phyloP scores from a whole-genome alignment of 2,329 filamentous ascomycete genomes.

The Aspergillus hiratsukae region DNA sequence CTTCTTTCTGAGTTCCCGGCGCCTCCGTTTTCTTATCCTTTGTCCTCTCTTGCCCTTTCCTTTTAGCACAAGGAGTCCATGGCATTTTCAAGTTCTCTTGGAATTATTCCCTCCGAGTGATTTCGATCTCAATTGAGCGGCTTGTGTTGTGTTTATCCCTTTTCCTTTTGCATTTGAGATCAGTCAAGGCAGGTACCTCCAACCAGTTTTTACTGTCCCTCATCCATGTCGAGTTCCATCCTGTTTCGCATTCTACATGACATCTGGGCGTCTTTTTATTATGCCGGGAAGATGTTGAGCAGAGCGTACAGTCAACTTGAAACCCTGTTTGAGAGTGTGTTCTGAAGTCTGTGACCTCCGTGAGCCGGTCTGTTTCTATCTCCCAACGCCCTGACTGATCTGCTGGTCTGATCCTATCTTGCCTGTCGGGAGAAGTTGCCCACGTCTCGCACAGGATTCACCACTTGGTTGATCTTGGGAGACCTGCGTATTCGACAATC shows the following conservation, averaged over 20 bases:
- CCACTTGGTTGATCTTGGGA: slow-evolving; percentile 4
- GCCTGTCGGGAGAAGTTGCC: neutral
- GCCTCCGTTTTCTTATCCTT: slow-evolving; percentile 10
- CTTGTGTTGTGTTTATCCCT: slow-evolving; percentile 22
- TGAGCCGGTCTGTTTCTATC: slow-evolving; percentile 5
- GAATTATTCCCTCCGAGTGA: slow-evolving; percentile 13
- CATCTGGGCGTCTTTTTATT: slow-evolving; percentile 2
- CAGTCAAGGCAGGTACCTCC: slow-evolving; percentile 29
- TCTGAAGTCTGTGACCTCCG: slow-evolving; percentile 1
- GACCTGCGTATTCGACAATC: neutral
- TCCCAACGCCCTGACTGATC: slow-evolving; percentile 13
- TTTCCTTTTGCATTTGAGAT: slow-evolving; percentile 24
- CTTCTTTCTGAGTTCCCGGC: slow-evolving; percentile 7
- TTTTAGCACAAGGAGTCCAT: slow-evolving; percentile 14
- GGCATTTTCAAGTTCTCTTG: slow-evolving; percentile 13
- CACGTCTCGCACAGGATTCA: slow-evolving; percentile 1
- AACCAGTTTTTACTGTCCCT: slow-evolving; percentile 9
- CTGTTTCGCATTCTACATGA: slow-evolving; percentile 4
- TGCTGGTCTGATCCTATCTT: slow-evolving; percentile 19
- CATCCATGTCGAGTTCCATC: slow-evolving; percentile 3
- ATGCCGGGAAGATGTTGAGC: neutral
- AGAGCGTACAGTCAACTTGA: neutral
- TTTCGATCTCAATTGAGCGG: slow-evolving; percentile 27
- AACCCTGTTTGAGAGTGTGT: neutral
- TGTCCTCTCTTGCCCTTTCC: neutral